A percentile compares a stretch with the other conserved stretches of the same genome.
Evolutionary conservation across 78 protist genomes (phyloP).

Genomic region (Bigelowiella natans): DNA sequence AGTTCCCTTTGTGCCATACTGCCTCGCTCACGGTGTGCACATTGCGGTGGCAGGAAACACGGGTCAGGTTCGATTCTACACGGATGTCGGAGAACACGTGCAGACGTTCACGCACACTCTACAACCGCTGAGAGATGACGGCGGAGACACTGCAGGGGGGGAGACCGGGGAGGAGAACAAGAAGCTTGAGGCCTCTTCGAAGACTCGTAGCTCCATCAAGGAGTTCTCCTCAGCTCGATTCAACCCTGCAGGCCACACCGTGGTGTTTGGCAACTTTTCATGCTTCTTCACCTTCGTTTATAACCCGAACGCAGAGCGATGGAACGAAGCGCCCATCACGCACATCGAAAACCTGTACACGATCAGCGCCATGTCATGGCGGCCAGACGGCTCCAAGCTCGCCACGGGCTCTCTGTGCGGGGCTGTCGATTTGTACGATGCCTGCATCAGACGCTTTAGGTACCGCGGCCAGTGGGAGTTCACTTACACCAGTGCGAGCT

Average conservation of each 20-base stretch:
- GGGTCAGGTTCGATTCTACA: constrained; percentile 5
- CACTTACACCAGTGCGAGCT: constrained; percentile 41
- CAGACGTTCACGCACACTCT: not conserved
- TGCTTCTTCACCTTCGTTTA: constrained; percentile 49
- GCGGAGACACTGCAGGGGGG: too few relatives aligned
- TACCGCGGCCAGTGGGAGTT: constrained; percentile 62
- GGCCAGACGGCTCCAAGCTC: constrained; percentile 57
- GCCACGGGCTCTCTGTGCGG: constrained; percentile 48
- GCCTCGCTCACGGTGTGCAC: constrained; percentile 54
- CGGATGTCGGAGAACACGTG: not conserved
- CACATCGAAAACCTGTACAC: constrained; percentile 42
- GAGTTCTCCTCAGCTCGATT: constrained; percentile 35
- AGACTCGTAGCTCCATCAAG: constrained; percentile 2
- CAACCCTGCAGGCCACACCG: constrained; percentile 55
- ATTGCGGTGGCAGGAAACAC: constrained; percentile 53
- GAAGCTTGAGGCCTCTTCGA: constrained; percentile 1
- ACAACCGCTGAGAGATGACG: not conserved
- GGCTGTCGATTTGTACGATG: constrained; percentile 60
- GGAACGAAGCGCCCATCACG: constrained; percentile 48
- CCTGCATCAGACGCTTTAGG: constrained; percentile 48
- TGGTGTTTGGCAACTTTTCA: constrained; percentile 45
- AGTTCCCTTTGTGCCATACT: not conserved
- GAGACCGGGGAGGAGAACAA: too few relatives aligned
- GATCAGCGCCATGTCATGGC: constrained; percentile 50
- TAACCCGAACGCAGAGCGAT: constrained; percentile 30